Percentiles rank a stretch among this genome's conserved stretches.
Evolutionary conservation across 2,329 filamentous ascomycete genomes (phyloP).

Genomic region (Colletotrichum tropicale): DNA sequence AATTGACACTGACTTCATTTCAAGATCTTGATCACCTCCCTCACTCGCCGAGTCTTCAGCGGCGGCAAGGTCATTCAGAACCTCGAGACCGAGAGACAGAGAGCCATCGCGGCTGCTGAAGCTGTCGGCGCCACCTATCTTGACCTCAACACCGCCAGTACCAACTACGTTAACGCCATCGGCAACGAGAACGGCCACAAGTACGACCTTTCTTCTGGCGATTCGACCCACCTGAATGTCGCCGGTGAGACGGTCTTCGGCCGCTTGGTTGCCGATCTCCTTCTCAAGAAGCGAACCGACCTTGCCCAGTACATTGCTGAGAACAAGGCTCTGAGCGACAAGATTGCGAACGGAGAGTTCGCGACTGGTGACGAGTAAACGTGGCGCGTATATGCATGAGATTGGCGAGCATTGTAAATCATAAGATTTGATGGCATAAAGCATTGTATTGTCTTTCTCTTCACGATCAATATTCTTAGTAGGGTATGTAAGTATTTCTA

Average conservation of each 20-base stretch:
- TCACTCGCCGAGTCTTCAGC: constrained; percentile 56
- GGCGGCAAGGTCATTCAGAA: constrained; percentile 50
- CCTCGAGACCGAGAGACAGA: constrained; percentile 48
- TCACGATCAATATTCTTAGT: neutral
- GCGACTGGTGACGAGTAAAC: constrained; percentile 25
- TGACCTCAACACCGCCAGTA: constrained; percentile 56
- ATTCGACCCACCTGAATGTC: constrained; percentile 62
- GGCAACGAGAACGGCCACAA: constrained; percentile 47
- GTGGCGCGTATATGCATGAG: neutral
- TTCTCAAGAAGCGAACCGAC: constrained; percentile 32
- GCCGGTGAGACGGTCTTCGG: constrained; percentile 61
- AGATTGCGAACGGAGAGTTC: constrained; percentile 34
- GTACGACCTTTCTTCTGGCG: constrained; percentile 50
- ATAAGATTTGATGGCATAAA: neutral
- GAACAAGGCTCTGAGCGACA: constrained; percentile 35
- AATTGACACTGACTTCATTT: constrained; percentile 37
- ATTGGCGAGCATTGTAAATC: neutral
- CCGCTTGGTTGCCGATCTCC: constrained; percentile 58
- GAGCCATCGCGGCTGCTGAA: constrained; percentile 53
- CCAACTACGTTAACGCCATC: constrained; percentile 56
- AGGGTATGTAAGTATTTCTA: neutral
- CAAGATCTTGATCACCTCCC: constrained; percentile 45
- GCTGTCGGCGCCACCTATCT: constrained; percentile 41
- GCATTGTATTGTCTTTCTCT: neutral
- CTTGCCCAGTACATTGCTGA: constrained; percentile 28